These are phyloP conservation scores for Lepidium africanum DNA, from an alignment of 345 rosid genomes.

Conservation along the genomic window DNA sequence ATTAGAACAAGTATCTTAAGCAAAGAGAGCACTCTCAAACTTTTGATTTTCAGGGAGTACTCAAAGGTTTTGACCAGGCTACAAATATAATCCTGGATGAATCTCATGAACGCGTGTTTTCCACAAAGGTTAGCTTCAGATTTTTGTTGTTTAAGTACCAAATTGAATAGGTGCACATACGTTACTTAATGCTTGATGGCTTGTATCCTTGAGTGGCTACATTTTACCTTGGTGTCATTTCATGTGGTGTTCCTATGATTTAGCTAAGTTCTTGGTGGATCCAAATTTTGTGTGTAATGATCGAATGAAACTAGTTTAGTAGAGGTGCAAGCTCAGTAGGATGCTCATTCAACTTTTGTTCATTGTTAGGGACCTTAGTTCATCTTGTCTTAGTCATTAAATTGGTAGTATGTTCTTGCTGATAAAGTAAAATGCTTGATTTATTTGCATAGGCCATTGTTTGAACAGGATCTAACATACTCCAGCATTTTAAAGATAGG, in stretches of 20 bases:
- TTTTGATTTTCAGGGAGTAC: slow-evolving; percentile 40
- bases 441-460: background rate
- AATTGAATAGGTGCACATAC: too few species aligned
- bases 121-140: slow-evolving; percentile 52
- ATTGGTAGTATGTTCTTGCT: background rate
- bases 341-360: background rate
- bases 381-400: background rate
- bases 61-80: slow-evolving; percentile 91
- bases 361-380: background rate
- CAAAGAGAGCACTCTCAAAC: background rate
- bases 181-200: background rate
- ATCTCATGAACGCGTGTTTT: slow-evolving; percentile 86
- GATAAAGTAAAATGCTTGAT: background rate
- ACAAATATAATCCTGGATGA: slow-evolving; percentile 86
- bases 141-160: background rate
- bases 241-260: background rate
- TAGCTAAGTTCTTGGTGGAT: background rate
- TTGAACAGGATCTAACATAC: background rate
- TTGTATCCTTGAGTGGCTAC: background rate
- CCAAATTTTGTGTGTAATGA: background rate
- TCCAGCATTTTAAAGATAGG: background rate
- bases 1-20: background rate
- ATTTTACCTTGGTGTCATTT: background rate
- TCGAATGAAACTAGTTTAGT: background rate
- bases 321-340: background rate